Evolutionary conservation across 306 rosid genomes (phyloP).

Genomic region (Sesbania bispinosa): DNA sequence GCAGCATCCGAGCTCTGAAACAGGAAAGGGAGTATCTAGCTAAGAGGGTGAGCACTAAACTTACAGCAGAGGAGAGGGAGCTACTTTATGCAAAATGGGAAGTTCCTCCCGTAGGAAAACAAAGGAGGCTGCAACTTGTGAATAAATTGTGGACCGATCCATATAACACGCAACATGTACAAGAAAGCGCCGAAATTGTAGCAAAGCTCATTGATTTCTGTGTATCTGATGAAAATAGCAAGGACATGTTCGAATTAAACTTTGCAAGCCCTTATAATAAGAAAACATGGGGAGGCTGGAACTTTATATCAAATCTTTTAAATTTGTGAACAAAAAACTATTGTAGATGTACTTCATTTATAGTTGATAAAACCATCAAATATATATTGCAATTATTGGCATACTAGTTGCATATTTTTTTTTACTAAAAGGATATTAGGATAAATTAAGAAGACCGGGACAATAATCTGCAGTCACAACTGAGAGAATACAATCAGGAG

Average conservation of each 20-base stretch:
- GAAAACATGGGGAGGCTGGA: conserved; percentile 95
- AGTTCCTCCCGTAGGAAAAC: conserved; percentile 78
- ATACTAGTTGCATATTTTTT: no score
- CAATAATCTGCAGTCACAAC: no score
- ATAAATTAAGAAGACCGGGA: no score
- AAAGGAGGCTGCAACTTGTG: conserved; percentile 77
- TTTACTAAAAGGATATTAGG: no score
- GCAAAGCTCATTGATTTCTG: conserved; percentile 85
- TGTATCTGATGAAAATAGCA: conserved; percentile 74
- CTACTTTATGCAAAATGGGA: conserved; percentile 77
- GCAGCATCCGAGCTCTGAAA: conserved; percentile 87
- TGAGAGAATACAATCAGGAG: no score
- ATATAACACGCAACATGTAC: conserved; percentile 63
- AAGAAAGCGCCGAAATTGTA: conserved; percentile 83
- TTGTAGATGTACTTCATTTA: conserved; percentile 1
- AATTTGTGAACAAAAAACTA: conserved; percentile 39
- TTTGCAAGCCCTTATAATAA: conserved; percentile 70
- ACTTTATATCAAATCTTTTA: conserved; percentile 78
- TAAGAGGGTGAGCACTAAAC: conserved; percentile 65
- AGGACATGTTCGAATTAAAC: conserved; percentile 85
- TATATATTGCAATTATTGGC: no score
- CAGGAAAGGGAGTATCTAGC: conserved; percentile 87
- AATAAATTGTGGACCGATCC: conserved; percentile 93
- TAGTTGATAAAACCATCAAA: neutral
- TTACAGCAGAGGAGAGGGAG: conserved; percentile 73